A percentile compares a stretch with the other conserved stretches of the same genome.
Conservation (phyloP, 345 rosid species). For the Brassica incana region DNA sequence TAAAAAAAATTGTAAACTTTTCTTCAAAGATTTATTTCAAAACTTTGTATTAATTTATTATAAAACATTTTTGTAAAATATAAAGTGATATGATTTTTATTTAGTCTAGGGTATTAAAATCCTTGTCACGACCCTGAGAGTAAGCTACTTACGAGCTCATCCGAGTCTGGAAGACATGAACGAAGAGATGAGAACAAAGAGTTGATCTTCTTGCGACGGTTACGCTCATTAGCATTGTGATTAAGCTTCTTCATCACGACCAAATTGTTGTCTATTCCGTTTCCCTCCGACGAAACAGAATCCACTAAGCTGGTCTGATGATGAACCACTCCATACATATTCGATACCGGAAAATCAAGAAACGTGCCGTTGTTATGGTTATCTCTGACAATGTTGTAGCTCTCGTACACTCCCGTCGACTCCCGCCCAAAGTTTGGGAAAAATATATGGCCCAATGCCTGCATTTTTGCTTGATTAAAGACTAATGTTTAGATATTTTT, state of each 20-base stretch:
- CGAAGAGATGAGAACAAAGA: neutral
- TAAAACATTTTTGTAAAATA: too few species aligned
- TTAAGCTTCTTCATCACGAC: neutral
- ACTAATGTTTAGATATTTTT: neutral
- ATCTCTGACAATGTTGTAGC: neutral
- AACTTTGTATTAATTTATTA: too few species aligned
- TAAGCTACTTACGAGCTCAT: neutral
- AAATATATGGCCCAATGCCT: neutral
- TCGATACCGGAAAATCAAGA: neutral
- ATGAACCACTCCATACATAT: neutral
- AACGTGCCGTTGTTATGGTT: neutral
- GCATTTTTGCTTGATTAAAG: neutral
- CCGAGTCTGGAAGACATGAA: neutral
- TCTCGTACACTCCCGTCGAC: neutral
- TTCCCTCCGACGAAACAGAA: neutral
- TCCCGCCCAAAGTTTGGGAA: neutral
- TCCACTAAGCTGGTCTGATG: neutral
- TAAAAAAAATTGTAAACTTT: too few species aligned
- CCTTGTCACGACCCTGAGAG: too few species aligned
- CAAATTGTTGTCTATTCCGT: neutral
- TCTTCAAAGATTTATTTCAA: neutral
- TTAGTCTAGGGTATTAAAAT: too few species aligned
- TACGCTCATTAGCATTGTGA: neutral
- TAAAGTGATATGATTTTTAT: too few species aligned
- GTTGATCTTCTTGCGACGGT: neutral